Evolutionary conservation across 768 basidiomycete species (phyloP).

Genomic region (Hemileccinum impolitum): DNA sequence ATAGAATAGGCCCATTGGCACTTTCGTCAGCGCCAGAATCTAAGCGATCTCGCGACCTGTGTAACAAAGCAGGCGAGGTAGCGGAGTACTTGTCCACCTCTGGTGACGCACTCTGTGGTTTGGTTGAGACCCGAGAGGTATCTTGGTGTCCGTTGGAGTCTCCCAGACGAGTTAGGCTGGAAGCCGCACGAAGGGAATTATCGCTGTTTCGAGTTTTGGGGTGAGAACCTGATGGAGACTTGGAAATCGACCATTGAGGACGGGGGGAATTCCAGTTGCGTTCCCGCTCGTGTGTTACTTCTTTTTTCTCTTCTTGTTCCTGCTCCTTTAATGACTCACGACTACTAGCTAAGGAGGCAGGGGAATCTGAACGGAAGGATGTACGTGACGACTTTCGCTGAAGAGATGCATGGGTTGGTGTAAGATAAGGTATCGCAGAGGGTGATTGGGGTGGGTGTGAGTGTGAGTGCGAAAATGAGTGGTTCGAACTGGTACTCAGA

Average conservation of each 20-base stretch:
- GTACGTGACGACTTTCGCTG: slow-evolving; percentile 34
- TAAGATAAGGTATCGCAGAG: slow-evolving; percentile 35
- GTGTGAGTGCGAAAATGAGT: slow-evolving; percentile 34
- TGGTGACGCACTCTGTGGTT: neutral
- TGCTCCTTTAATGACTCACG: slow-evolving; percentile 33
- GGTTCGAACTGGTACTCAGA: slow-evolving; percentile 35
- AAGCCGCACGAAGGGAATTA: slow-evolving; percentile 14
- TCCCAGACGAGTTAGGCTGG: slow-evolving; percentile 16
- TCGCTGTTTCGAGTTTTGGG: slow-evolving; percentile 2
- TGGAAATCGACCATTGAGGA: slow-evolving; percentile 46
- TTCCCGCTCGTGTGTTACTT: slow-evolving; percentile 50
- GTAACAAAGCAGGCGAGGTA: neutral
- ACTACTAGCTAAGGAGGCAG: slow-evolving; percentile 36
- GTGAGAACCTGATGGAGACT: slow-evolving; percentile 16
- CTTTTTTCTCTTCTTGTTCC: slow-evolving; percentile 30
- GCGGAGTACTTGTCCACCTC: slow-evolving; percentile 1
- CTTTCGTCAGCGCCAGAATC: neutral
- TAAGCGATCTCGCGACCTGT: slow-evolving; percentile 3
- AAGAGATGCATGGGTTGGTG: slow-evolving; percentile 30
- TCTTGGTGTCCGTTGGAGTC: slow-evolving; percentile 9
- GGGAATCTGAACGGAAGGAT: slow-evolving; percentile 40
- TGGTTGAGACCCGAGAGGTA: slow-evolving; percentile 1
- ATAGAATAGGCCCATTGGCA: neutral
- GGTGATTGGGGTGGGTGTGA: slow-evolving; percentile 39
- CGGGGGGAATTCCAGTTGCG: slow-evolving; percentile 71